Evolutionary conservation across 306 rosid genomes (phyloP), one percentile per base, ranked within the genome.

Genomic region (Cyclanthera cordifolia): DNA sequence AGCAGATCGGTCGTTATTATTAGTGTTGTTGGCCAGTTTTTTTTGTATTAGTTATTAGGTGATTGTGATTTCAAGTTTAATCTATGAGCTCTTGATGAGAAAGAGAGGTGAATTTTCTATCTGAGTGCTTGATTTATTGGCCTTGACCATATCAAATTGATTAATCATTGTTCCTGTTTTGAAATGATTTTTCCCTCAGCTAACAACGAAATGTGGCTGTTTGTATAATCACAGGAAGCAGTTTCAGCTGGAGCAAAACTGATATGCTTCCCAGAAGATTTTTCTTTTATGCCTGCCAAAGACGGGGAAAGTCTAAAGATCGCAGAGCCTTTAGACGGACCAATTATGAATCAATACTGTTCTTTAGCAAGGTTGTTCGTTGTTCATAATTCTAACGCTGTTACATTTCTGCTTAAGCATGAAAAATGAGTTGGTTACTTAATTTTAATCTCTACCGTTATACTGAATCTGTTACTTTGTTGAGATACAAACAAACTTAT

Each of bases 171-270:
- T 32, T 19, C 49, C 49, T 60, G 11, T 11, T 37, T 37, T 37
- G 28, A 37, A 37, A 39, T 17, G 49, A 41, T 39, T 59, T 32
- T 34, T 2, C 69, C 13, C 14, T 34, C 27, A 60, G 67, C 25
- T 60, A 34, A 17, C 17, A 41, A 20, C 15, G 51, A 17, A 73
- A 49, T 49, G 71, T 46, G 76, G 20, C 56, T 11, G 24, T 79
- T 46, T 58, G 32, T 17, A 53, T 57, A 32, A 77, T 55, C 66
- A 65, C 79, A 90, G 99, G 97, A 94, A 77, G 99, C 99, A 68
- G 96, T 89, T 65, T 82, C 82, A 4, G 91, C 88, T 66, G 99
- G 96, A 70, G 97, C 88, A 1, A 94, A 90, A 72, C 57, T 94
- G 81, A 61, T 90, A 21, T 94, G 99, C 75, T 82, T 90, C 73